Evolutionary conservation across 331 rosid genomes (phyloP).

Genomic region (Prunus yedoensis): DNA sequence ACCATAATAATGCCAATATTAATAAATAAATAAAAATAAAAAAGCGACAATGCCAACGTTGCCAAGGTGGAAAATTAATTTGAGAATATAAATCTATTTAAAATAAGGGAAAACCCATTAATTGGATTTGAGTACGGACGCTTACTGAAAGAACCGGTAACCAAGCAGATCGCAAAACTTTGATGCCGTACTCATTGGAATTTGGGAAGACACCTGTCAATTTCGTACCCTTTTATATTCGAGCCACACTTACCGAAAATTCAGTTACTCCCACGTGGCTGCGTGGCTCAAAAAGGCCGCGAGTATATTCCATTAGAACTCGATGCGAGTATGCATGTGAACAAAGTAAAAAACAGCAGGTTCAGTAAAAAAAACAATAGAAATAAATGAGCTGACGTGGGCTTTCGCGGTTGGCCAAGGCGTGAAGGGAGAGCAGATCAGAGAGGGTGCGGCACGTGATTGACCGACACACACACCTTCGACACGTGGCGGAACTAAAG

Average conservation of each 20-base stretch:
- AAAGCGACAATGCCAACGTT: not conserved
- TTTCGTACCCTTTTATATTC: not conserved
- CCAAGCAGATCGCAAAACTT: not conserved
- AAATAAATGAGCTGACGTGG: conserved; percentile 5
- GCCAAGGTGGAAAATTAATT: not conserved
- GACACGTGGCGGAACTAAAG: conserved; percentile 39
- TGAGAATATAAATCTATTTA: not conserved
- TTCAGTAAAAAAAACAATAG: not conserved
- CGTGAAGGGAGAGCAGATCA: not conserved
- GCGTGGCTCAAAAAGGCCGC: conserved; percentile 9
- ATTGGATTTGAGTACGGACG: conserved; percentile 19
- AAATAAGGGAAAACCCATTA: not conserved
- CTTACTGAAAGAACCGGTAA: conserved; percentile 36
- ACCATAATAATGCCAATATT: not conserved
- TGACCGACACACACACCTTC: conserved; percentile 28
- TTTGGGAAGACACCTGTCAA: conserved; percentile 37
- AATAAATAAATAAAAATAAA: not conserved
- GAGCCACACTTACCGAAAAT: conserved; percentile 15
- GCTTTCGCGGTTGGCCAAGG: not conserved
- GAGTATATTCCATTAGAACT: not conserved
- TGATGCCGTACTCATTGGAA: conserved; percentile 26
- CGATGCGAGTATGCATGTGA: not conserved
- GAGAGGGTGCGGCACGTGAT: conserved; percentile 42
- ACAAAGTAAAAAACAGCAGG: not conserved
- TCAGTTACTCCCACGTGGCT: conserved; percentile 35